Conservation (phyloP, 192 early-diverging fungal genomes). For the Endogone sp. region DNA sequence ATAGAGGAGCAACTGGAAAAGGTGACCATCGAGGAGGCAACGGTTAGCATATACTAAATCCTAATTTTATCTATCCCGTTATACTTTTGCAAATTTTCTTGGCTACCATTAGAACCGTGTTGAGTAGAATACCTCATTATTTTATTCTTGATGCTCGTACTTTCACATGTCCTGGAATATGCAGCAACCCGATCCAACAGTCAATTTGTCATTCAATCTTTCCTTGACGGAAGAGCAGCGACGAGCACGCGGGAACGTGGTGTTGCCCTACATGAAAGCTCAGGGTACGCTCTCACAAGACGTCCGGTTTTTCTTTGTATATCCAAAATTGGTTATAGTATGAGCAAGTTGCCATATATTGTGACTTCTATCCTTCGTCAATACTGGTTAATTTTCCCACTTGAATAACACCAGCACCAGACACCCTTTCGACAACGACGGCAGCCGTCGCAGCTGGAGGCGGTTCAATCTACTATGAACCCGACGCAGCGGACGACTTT, state of each 20-base stretch:
- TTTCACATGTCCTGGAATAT: neutral
- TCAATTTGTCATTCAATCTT: constrained; percentile 83
- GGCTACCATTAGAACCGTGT: too few relatives aligned
- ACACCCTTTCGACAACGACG: constrained; percentile 3
- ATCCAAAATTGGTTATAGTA: neutral
- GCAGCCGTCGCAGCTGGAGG: constrained; percentile 12
- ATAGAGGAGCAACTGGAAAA: neutral
- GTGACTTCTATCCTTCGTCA: constrained; percentile 2
- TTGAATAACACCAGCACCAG: constrained; percentile 3
- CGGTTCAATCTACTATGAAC: constrained; percentile 75
- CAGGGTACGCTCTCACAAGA: constrained; percentile 46
- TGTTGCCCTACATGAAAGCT: constrained; percentile 76
- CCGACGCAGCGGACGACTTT: constrained; percentile 85
- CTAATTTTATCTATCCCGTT: too few relatives aligned
- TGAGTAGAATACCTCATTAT: too few relatives aligned
- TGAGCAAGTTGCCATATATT: neutral
- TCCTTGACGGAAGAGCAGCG: constrained; percentile 80
- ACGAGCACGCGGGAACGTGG: constrained; percentile 64
- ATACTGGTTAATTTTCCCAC: neutral
- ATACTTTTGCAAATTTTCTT: too few relatives aligned
- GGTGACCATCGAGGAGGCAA: neutral
- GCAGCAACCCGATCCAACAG: constrained; percentile 55
- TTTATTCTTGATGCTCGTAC: too few relatives aligned
- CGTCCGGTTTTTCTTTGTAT: neutral
- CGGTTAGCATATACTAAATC: neutral